These are phyloP conservation scores for Metschnikowia matae DNA, from an alignment of 805 yeast species.

Conservation along the genomic window DNA sequence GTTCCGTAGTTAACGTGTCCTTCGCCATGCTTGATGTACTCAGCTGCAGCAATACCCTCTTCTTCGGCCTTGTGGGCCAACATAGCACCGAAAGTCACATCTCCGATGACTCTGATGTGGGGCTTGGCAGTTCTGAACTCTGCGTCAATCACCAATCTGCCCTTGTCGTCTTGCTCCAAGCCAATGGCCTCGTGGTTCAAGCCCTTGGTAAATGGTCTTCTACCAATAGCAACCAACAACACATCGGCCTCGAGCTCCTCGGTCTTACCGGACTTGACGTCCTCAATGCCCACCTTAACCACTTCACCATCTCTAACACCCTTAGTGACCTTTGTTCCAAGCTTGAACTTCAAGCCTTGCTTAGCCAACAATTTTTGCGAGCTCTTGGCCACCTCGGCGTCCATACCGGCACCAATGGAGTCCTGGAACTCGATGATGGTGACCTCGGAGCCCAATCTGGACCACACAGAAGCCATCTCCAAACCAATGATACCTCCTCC, in stretches of 20 bases:
- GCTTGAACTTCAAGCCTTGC: constrained; percentile 92
- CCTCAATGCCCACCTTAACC: constrained; percentile 85
- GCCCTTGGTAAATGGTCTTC: constrained; percentile 94
- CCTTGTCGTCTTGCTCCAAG: constrained; percentile 85
- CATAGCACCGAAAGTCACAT: constrained; percentile 98
- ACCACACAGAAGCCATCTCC: constrained; percentile 98
- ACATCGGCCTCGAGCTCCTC: constrained; percentile 86
- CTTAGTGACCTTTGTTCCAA: constrained; percentile 83
- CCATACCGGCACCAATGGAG: constrained; percentile 98
- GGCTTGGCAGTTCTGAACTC: constrained; percentile 89
- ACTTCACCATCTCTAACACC: constrained; percentile 87
- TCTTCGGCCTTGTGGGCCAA: constrained; percentile 99
- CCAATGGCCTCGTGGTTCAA: constrained; percentile 86
- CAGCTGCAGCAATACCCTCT: constrained; percentile 98
- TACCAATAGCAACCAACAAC: constrained; percentile 94
- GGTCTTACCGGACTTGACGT: constrained; percentile 78
- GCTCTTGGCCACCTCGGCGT: constrained; percentile 85
- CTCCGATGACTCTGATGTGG: constrained; percentile 97
- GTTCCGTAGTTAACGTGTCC: constrained; percentile 98
- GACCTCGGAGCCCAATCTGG: constrained; percentile 92
- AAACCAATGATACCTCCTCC: constrained; percentile 99
- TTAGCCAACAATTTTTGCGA: constrained; percentile 86
- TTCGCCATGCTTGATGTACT: constrained; percentile 85
- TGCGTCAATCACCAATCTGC: constrained; percentile 90
- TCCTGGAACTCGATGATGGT: constrained; percentile 88